phyloP scores from a whole-genome alignment of 1,284 basidiomycete genomes.

The Ceratobasidium sp. region DNA sequence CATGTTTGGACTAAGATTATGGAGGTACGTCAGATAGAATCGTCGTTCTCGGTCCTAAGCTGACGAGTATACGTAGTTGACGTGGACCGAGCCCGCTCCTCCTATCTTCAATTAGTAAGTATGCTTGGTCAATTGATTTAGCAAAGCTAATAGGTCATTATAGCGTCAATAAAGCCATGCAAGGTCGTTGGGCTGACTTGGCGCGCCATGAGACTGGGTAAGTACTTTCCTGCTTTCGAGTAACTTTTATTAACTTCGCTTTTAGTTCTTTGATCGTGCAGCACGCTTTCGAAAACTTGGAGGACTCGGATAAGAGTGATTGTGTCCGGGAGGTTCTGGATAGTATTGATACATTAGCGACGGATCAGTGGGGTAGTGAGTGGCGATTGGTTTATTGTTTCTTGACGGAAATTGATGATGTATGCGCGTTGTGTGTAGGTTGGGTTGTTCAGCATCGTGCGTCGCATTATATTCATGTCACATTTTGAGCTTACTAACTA shows the following conservation, averaged over 20 bases:
- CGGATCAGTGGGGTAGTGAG: conserved; percentile 80
- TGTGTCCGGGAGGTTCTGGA: conserved; percentile 75
- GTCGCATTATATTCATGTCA: conserved; percentile 52
- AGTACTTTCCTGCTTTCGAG: conserved; percentile 21
- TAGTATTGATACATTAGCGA: conserved; percentile 80
- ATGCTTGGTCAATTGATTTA: conserved; percentile 31
- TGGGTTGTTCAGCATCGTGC: conserved; percentile 75
- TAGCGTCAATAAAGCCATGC: conserved; percentile 84
- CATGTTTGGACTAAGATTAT: conserved; percentile 88
- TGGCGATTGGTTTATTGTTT: not conserved
- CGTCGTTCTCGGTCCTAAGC: too few species aligned
- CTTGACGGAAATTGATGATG: not conserved
- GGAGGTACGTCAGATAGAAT: conserved; percentile 43
- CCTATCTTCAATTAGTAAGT: conserved; percentile 86
- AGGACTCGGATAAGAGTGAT: conserved; percentile 83
- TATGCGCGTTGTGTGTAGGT: conserved; percentile 68
- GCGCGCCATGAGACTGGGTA: conserved; percentile 91
- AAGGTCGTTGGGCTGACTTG: conserved; percentile 86
- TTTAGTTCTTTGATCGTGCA: conserved; percentile 55
- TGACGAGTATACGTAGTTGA: conserved; percentile 62
- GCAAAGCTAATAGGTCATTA: too few species aligned
- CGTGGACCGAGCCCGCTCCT: conserved; percentile 79
- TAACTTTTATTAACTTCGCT: not conserved
- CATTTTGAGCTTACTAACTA: conserved; percentile 8
- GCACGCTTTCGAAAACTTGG: conserved; percentile 88